A percentile compares a stretch with the other conserved stretches of the same genome.
Evolutionary conservation across 2,329 filamentous ascomycete genomes (phyloP).

Genomic region (Lachnellula cervina): DNA sequence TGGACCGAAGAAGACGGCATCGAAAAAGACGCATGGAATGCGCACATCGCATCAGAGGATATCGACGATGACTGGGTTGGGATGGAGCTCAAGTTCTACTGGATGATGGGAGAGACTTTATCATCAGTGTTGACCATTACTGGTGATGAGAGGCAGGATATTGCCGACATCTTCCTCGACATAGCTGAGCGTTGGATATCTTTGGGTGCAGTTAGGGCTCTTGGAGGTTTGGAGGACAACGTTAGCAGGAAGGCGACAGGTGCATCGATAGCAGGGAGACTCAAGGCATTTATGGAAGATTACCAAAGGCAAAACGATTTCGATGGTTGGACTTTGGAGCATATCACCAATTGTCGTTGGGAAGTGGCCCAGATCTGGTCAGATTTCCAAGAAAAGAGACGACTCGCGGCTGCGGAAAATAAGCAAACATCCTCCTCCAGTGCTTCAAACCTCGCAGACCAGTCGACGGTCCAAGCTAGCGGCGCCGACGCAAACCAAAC

Average conservation of each 20-base stretch:
- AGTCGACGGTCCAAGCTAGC: not conserved
- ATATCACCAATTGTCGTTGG: not conserved
- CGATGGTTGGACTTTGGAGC: not conserved
- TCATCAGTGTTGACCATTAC: not conserved
- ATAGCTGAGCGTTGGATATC: not conserved
- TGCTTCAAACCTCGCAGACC: not conserved
- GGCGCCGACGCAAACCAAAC: not conserved
- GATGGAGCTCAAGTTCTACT: not conserved
- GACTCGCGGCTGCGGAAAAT: not conserved
- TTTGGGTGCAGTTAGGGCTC: not conserved
- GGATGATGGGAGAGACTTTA: not conserved
- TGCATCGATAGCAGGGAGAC: not conserved
- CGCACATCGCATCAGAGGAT: not conserved
- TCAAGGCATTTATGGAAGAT: not conserved
- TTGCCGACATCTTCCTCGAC: not conserved
- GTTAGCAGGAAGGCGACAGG: not conserved
- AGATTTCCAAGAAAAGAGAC: not conserved
- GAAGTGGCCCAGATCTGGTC: not conserved
- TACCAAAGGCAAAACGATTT: not conserved
- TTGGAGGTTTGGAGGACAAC: not conserved
- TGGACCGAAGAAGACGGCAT: no score
- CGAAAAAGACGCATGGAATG: not conserved
- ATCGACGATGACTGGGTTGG: not conserved
- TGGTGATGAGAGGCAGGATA: not conserved
- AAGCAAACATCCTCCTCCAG: not conserved